These are phyloP conservation scores for Globisporangium paroecandrum DNA, from an alignment of 352 stramenopile species.

Conservation along the genomic window DNA sequence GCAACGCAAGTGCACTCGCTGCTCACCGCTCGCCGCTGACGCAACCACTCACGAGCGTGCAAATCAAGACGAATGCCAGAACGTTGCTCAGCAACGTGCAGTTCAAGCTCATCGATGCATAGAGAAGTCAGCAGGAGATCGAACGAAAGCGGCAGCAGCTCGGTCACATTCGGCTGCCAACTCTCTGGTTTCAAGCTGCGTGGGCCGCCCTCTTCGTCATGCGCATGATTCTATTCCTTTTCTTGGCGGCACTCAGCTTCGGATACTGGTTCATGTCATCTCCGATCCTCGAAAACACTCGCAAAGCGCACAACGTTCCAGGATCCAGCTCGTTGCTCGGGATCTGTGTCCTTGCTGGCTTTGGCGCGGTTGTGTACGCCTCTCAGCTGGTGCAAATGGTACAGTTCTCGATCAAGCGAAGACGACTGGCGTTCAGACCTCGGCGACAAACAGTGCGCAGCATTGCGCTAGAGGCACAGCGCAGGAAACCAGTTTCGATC, in stretches of 20 bases:
- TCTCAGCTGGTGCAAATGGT: slow-evolving; percentile 7
- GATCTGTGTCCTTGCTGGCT: slow-evolving; percentile 2
- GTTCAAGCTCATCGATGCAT: not conserved
- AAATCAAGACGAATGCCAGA: not conserved
- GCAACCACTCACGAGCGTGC: not conserved
- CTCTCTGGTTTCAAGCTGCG: slow-evolving; percentile 8
- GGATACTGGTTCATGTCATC: slow-evolving; percentile 17
- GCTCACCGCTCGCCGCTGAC: not conserved
- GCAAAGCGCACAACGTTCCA: slow-evolving; percentile 12
- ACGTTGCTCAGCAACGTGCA: not conserved
- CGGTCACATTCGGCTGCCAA: not conserved
- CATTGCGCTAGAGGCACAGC: not conserved
- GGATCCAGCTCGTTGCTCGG: not conserved
- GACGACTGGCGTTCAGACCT: slow-evolving; percentile 4
- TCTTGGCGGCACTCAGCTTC: slow-evolving; percentile 1
- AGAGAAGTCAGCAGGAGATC: not conserved
- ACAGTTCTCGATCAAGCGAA: not conserved
- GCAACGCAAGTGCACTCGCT: not conserved
- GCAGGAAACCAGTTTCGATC: not conserved
- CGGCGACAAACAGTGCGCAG: not conserved
- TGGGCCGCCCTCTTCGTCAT: slow-evolving; percentile 9
- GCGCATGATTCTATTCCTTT: slow-evolving; percentile 10
- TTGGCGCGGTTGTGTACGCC: not conserved
- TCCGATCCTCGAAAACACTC: not conserved
- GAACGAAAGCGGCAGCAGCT: slow-evolving; percentile 6